A percentile compares a stretch with the other conserved stretches of the same genome.
Evolutionary conservation across 148 eudicot species (phyloP).

Genomic region (Chenopodium formosanum): DNA sequence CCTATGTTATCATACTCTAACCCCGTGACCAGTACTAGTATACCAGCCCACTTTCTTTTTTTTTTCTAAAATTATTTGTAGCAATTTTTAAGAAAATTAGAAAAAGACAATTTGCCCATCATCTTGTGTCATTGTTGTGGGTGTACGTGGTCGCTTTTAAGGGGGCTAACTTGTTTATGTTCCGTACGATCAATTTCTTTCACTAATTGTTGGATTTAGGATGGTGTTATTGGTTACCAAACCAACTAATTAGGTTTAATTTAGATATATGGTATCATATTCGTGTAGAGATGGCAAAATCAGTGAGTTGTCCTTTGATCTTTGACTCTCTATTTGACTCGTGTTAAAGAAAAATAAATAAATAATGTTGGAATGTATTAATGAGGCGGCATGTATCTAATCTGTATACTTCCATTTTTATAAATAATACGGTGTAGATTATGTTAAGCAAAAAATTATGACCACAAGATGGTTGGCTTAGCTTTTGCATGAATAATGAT

Average conservation of each 20-base stretch:
- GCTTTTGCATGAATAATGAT: too few species aligned
- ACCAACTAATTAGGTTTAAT: conserved; percentile 6
- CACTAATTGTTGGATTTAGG: conserved; percentile 1
- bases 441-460: too few species aligned
- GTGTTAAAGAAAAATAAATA: too few species aligned
- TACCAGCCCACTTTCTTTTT: too few species aligned
- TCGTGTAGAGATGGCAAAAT: background rate
- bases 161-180: background rate
- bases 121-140: background rate
- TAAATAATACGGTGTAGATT: too few species aligned
- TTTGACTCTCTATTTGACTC: too few species aligned
- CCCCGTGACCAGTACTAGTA: conserved; percentile 21
- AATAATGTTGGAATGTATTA: too few species aligned
- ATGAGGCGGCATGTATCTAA: too few species aligned
- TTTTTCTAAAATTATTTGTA: too few species aligned
- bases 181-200: background rate
- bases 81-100: too few species aligned
- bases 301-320: background rate
- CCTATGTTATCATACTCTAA: conserved; percentile 15
- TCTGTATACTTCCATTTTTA: too few species aligned
- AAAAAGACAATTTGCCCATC: conserved; percentile 11
- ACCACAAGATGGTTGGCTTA: too few species aligned
- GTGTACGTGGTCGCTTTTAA: background rate
- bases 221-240: background rate
- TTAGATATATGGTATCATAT: background rate